Evolutionary conservation across 805 yeast species (phyloP), one percentile per base, ranked within the genome.

Genomic region (Sugiyamaella smithiae): DNA sequence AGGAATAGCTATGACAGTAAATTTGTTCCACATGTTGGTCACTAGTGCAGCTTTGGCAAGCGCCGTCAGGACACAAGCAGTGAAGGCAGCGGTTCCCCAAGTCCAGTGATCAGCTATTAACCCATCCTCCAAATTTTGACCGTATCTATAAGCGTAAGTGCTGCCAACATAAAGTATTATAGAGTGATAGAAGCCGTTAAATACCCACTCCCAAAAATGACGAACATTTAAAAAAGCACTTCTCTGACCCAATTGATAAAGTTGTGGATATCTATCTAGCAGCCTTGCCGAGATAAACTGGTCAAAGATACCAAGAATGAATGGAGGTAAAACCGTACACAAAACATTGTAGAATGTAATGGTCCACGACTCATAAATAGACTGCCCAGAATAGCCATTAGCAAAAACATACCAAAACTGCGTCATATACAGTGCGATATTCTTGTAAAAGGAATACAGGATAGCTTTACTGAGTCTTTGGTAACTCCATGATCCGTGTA

Each of bases 401-500:
- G 82, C 76, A 65, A 93, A 93, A 17, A 91, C 97, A 67, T 78
- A 93, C 99, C 99, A 93, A 67, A 93, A 93, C 70, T 93, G 99
- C 2, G 97, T 88, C 96, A 93, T 87, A 68, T 91, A 95, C 50
- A 93, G 76, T 1, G 97, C 88, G 62, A 93, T 87, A 63, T 93
- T 93, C 69, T 93, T 93, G 79, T 93, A 93, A 62, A 93, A 93
- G 0, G 97, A 89, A 66, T 91, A 93, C 52, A 93, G 74, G 56
- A 93, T 91, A 1, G 97, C 97, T 58, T 84, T 83, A 11, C 96
- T 85, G 47, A 91, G 82, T 64, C 99, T 80, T 64, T 90, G 97
- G 65, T 93, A 93, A 36, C 96, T 88, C 99, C 99, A 93, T 6
- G 96, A 71, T 1, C 99, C 99, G 66, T 93, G 99, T 8, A 93